Evolutionary conservation across 495 filamentous ascomycete genomes (phyloP), one percentile per base, ranked within the genome.

Genomic region (Rhypophila decipiens): DNA sequence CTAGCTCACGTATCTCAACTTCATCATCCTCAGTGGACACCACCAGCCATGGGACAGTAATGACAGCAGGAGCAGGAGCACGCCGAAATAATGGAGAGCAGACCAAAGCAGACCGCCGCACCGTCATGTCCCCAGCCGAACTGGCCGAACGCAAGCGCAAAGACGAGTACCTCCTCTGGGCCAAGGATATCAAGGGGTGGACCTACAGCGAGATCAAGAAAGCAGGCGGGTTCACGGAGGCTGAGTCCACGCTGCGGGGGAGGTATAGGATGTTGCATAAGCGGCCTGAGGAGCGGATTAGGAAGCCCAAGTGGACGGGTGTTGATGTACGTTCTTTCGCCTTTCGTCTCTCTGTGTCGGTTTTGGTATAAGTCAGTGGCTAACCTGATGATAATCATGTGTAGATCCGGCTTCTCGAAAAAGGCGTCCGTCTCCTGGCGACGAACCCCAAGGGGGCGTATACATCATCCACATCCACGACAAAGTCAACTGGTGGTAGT

Each of bases 191-290:
- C n/a, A n/a, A n/a, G n/a, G 87, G 87, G 0, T 67, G 85, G 55
- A 83, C 87, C 4, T 96, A 96, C 70, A 85, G 80, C 49, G 78
- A 88, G 22, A 96, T 96, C 57, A 83, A 82, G 39, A 60, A 59
- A 4, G 53, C 71, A 5, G 84, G 87, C 0, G 69, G 75, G 0
- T 86, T 89, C 50, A 72, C 67, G 8, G 87, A 91, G 58, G 87
- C 89, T 9, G 90, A 95, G 61, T 93, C 88, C 10, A 96, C 90
- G 2, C 72, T 96, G 11, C 79, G 90, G 13, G 90, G 90, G 1
- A 73, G 90, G 9, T 87, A 79, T 47, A 76, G 90, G 11, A 87
- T 82, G 1, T 61, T 95, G 53, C 95, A 87, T 1, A 95, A 95
- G 65, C 57, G 71, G 1, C 85, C 85, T 47, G 76, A 80, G 37